Conservation (phyloP, 768 basidiomycete genomes). For the Russula olivacea region DNA sequence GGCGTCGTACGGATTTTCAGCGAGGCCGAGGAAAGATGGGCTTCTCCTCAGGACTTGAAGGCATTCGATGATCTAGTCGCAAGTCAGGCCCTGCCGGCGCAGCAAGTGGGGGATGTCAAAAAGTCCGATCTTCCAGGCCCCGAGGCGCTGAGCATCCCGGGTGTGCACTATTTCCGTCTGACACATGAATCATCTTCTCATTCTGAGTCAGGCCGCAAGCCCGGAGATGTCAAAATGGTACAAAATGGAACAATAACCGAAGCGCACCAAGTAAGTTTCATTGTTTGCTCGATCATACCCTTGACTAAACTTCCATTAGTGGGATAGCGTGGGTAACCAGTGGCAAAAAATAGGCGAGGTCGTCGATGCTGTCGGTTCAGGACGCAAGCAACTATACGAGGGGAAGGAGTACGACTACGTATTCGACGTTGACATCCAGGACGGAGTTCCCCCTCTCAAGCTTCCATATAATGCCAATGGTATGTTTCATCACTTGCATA, state of each 20-base stretch:
- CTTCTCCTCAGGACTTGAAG: slow-evolving; percentile 54
- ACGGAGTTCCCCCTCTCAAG: slow-evolving; percentile 88
- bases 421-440: slow-evolving; percentile 96
- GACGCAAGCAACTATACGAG: slow-evolving; percentile 85
- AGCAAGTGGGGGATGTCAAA: slow-evolving; percentile 86
- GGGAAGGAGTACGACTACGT: slow-evolving; percentile 98
- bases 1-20: slow-evolving; percentile 84
- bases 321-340: slow-evolving; percentile 58
- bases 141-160: slow-evolving; percentile 72
- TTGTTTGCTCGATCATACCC: background rate
- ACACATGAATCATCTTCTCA: background rate
- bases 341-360: slow-evolving; percentile 98
- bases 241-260: slow-evolving; percentile 75
- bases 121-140: slow-evolving; percentile 81
- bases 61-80: slow-evolving; percentile 72
- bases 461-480: slow-evolving; percentile 89
- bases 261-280: slow-evolving; percentile 72
- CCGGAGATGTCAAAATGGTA: slow-evolving; percentile 92
- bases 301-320: slow-evolving; percentile 42
- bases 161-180: slow-evolving; percentile 36
- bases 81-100: slow-evolving; percentile 71
- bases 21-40: slow-evolving; percentile 64
- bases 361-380: slow-evolving; percentile 87
- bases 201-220: slow-evolving; percentile 63
- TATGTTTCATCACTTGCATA: slow-evolving; percentile 31